phyloP scores from a whole-genome alignment of 768 basidiomycete species.

The Lyophyllum shimeji region DNA sequence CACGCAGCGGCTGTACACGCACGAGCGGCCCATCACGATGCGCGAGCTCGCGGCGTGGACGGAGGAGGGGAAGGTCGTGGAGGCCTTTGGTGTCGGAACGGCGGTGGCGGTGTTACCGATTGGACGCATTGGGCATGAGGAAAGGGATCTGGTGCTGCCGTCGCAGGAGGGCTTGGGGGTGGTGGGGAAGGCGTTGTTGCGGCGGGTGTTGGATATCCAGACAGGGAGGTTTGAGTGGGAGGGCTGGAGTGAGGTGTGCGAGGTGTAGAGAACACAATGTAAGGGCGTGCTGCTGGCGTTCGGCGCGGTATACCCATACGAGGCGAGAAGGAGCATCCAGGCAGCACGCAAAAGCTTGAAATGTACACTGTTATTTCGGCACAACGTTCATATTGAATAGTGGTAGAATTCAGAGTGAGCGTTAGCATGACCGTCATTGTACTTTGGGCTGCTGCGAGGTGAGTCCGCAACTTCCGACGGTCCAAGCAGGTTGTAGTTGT shows the following conservation, averaged over 20 bases:
- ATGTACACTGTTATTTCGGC: no score
- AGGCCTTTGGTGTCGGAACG: constrained; percentile 79
- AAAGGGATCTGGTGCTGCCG: constrained; percentile 48
- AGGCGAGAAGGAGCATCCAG: no score
- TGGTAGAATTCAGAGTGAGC: no score
- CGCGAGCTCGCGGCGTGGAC: constrained; percentile 47
- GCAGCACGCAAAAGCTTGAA: no score
- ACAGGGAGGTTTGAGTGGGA: constrained; percentile 62
- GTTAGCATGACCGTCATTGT: no score
- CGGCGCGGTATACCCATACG: not conserved
- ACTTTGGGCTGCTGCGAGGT: no score
- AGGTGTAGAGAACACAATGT: not conserved
- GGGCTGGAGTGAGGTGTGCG: constrained; percentile 57
- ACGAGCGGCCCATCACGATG: constrained; percentile 65
- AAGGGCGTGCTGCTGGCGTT: not conserved
- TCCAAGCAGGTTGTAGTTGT: no score
- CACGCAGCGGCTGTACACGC: constrained; percentile 36
- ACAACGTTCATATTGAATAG: not conserved
- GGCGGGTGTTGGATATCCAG: constrained; percentile 69
- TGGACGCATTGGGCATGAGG: constrained; percentile 54
- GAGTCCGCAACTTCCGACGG: no score
- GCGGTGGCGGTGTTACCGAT: constrained; percentile 70
- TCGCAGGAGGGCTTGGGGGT: constrained; percentile 47
- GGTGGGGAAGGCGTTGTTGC: constrained; percentile 65
- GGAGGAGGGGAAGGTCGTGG: constrained; percentile 56